Base-by-base conservation (phyloP, 108 stramenopile species). In the Seminavis robusta region DNA sequence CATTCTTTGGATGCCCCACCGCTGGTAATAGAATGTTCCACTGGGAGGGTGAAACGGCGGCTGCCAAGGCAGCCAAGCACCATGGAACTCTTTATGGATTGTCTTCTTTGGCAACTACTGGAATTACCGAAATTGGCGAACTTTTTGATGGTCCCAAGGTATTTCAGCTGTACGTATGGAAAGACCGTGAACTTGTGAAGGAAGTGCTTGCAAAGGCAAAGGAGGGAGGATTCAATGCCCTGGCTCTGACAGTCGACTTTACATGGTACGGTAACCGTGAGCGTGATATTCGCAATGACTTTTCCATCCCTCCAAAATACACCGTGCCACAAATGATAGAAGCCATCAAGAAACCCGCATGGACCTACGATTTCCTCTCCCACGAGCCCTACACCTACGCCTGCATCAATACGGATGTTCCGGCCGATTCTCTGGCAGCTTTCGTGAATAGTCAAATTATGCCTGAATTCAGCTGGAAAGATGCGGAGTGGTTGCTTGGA, bases 141-240 rank as follows among this genome's bases (percentile, higher is more conserved):
- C 36, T 90, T 28, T 71, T 77, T 46, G 74, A 73, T 40, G 84
- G 84, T 31, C 94, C 94, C 1, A 91, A 91, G 54, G 90, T 94
- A 8, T 94, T 98, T 57, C 97, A 98, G 66, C 83, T 98, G 21
- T 98, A 98, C 77, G 96, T 98, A 4, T 97, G 95, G 94, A 94
- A 94, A 59, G 97, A 98, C 67, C 77, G 97, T 45, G 94, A 86
- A 68, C 64, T 98, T 27, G 94, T 95, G 19, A 88, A 84, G 60
- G 91, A 97, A 49, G 92, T 97, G 26, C 65, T 97, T 25, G 76
- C 90, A 26, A 92, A 84, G 59, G 97, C 97, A 3, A 92, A 95
- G 65, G 90, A 94, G 39, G 91, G 94, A 25, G 95, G 95, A 23
- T 98, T 95, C 74, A 82, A 90, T 55, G 94, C 95, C 11, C 67